Conservation (phyloP, 108 stramenopile species). For the Pseudonitzschia multiseries region DNA sequence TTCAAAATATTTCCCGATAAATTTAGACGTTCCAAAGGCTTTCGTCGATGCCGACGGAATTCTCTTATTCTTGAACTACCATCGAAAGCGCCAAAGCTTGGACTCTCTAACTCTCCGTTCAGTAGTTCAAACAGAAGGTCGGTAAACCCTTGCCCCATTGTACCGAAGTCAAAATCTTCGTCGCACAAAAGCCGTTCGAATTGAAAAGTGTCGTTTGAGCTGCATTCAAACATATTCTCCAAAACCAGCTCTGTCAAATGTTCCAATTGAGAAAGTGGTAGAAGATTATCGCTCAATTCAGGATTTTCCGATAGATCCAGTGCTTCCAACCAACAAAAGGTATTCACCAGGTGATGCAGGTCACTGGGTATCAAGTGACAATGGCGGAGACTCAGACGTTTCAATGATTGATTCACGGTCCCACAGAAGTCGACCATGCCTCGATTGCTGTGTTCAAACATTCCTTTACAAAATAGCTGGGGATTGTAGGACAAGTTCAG, state of each 20-base stretch:
- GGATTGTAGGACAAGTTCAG: slow-evolving; percentile 18
- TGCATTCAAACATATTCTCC: slow-evolving; percentile 6
- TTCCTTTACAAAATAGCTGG: neutral
- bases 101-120: neutral
- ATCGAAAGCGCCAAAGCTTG: neutral
- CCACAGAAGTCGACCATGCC: slow-evolving; percentile 13
- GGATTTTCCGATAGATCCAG: slow-evolving; percentile 19
- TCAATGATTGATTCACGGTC: slow-evolving; percentile 15
- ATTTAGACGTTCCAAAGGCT: slow-evolving; percentile 14
- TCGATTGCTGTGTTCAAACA: neutral
- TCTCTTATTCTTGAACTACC: neutral
- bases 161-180: neutral
- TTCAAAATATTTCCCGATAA: slow-evolving; percentile 3
- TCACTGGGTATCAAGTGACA: slow-evolving; percentile 2
- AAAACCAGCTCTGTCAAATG: slow-evolving; percentile 19
- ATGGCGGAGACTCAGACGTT: slow-evolving; percentile 15
- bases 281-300: neutral
- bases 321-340: slow-evolving; percentile 19
- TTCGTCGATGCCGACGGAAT: neutral
- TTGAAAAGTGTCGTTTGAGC: neutral
- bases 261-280: slow-evolving; percentile 1
- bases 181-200: neutral
- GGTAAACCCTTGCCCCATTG: neutral
- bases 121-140: slow-evolving; percentile 1
- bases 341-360: slow-evolving; percentile 2